Percentiles rank a stretch among this genome's conserved stretches.
Evolutionary conservation across 2,329 filamentous ascomycete genomes (phyloP).

Genomic region (Nemania serpens): DNA sequence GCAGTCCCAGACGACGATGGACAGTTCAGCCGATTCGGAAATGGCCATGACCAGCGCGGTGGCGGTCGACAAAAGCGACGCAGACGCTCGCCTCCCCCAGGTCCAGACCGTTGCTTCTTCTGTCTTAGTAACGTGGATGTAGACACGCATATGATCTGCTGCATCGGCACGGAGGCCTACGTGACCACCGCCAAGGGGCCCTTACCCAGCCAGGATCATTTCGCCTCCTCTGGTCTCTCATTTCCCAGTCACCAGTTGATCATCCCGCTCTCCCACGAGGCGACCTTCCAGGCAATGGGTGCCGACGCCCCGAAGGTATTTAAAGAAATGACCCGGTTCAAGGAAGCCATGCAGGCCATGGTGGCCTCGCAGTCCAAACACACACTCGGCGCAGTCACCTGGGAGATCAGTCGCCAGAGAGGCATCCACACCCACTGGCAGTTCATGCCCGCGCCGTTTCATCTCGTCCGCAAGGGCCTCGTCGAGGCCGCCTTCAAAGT

Average conservation of each 20-base stretch:
- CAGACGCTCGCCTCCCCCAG: slow-evolving; percentile 59
- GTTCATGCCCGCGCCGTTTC: slow-evolving; percentile 74
- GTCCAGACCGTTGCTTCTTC: slow-evolving; percentile 88
- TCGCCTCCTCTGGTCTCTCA: slow-evolving; percentile 63
- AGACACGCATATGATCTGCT: slow-evolving; percentile 85
- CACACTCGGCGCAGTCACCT: slow-evolving; percentile 81
- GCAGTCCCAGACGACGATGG: slow-evolving; percentile 49
- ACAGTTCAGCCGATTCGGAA: slow-evolving; percentile 60
- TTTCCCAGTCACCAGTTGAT: slow-evolving; percentile 91
- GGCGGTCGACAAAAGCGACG: slow-evolving; percentile 53
- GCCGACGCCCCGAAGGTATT: slow-evolving; percentile 66
- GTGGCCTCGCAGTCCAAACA: slow-evolving; percentile 59
- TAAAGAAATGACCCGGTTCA: slow-evolving; percentile 83
- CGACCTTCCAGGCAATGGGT: slow-evolving; percentile 72
- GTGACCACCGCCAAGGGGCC: slow-evolving; percentile 92
- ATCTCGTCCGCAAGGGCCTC: slow-evolving; percentile 71
- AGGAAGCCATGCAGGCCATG: slow-evolving; percentile 78
- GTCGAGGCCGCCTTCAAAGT: slow-evolving; percentile 90
- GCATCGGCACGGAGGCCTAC: slow-evolving; percentile 86
- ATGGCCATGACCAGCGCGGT: slow-evolving; percentile 50
- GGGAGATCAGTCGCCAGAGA: slow-evolving; percentile 82
- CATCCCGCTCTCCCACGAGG: slow-evolving; percentile 81
- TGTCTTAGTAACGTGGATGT: slow-evolving; percentile 87
- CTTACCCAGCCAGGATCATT: slow-evolving; percentile 72
- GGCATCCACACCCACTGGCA: slow-evolving; percentile 96